Evolutionary conservation across 139 green algal species (phyloP), one percentile per base, ranked within the genome.

Genomic region (Asterochloris erici): DNA sequence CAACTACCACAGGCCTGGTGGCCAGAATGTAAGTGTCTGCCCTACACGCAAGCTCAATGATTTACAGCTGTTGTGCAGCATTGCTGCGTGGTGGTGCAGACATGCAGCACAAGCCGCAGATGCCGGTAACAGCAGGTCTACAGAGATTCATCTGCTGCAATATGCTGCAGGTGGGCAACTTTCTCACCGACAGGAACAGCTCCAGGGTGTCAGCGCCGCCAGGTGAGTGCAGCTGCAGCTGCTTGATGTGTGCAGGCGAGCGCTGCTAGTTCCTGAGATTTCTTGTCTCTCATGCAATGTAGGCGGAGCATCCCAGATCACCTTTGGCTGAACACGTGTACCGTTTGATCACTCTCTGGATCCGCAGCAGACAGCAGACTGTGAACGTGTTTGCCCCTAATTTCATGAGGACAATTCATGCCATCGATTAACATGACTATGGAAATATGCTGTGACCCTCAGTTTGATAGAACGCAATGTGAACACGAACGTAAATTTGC

Each of bases 151-250:
- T 54, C 38, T 54, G 38, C 38, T 54, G 38, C 6, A 10, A 54
- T 54, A 54, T 54, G 38, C 38, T 54, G 38, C 38, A 54, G 38
- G 38, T 86, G 63, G 73, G 92, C 84, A 98, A 98, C 88, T 97
- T 97, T 79, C 75, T 98, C 21, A 96, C 93, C 9, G 95, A 93
- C 74, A 83, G 92, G 19, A 89, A 87, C 63, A 91, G 89, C 28
- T 95, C 90, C 19, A 86, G 93, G 11, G 95, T 98, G 28, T 88
- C 95, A 26, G 92, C 92, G 4, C 93, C 95, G 6, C 95, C 95
- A 19, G 92, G 92, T 54, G 38, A 54, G 38, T 6, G 6, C 38
- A 54, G 38, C 38, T 54, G 38, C 38, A 54, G 38, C 10, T 83
- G 86, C 38, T 54, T 54, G 38, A 54, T 54, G 38, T 54, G 38